These are phyloP conservation scores for Aristolochia contorta DNA, from an alignment of 164 flowering plant genomes.

Conservation along the genomic window DNA sequence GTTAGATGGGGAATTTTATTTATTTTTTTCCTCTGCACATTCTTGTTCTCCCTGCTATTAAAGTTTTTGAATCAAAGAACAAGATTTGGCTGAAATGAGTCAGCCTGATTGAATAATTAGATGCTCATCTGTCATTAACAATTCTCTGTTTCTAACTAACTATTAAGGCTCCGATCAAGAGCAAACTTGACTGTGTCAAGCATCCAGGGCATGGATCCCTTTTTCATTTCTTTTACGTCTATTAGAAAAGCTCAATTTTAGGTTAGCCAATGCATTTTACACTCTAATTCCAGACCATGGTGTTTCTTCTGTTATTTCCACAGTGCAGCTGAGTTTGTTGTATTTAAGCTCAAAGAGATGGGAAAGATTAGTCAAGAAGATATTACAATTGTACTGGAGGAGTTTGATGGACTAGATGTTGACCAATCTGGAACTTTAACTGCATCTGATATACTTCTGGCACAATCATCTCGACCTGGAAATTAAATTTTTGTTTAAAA, in stretches of 20 bases:
- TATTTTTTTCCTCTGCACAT: too few relatives aligned
- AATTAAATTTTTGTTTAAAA: not conserved
- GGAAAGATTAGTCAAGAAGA: conserved; percentile 70
- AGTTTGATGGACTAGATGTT: conserved; percentile 52
- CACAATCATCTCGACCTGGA: conserved; percentile 22
- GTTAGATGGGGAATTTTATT: too few relatives aligned
- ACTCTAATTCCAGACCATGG: not conserved
- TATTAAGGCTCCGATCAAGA: too few relatives aligned
- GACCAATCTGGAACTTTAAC: conserved; percentile 76
- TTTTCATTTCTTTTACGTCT: not conserved
- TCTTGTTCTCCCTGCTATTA: too few relatives aligned
- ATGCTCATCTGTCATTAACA: too few relatives aligned
- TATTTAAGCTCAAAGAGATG: conserved; percentile 79
- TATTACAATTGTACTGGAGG: conserved; percentile 42
- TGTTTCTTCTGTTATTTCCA: not conserved
- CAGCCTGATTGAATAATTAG: too few relatives aligned
- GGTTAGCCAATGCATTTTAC: not conserved
- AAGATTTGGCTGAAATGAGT: too few relatives aligned
- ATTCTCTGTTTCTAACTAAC: too few relatives aligned
- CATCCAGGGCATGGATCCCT: too few relatives aligned
- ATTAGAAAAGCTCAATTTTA: not conserved
- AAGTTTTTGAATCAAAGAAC: too few relatives aligned
- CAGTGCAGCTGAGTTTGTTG: conserved; percentile 67
- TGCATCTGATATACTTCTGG: conserved; percentile 36
- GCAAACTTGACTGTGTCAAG: too few relatives aligned